phyloP scores from a whole-genome alignment of 2,329 filamentous ascomycete species.

The Pestalotiopsis sp. region DNA sequence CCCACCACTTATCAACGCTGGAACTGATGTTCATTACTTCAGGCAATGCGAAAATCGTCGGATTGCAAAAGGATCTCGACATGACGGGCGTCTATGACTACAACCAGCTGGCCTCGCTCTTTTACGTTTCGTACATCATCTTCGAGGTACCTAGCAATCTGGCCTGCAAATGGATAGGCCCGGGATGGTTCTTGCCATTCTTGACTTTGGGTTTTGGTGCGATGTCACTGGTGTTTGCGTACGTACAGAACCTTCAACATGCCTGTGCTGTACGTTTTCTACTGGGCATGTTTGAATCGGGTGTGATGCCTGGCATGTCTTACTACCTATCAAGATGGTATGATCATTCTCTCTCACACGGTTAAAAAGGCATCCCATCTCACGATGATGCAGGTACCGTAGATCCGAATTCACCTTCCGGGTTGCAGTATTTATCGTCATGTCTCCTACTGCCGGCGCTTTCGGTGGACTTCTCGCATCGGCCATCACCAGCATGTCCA shows the following conservation, averaged over 20 bases:
- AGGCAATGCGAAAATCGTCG: conserved; percentile 72
- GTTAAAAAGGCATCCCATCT: too few relatives aligned
- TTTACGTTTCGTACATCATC: conserved; percentile 74
- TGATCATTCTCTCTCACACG: too few relatives aligned
- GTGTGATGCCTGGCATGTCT: conserved; percentile 73
- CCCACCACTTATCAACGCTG: too few relatives aligned
- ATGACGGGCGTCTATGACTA: conserved; percentile 64
- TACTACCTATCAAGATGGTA: conserved; percentile 74
- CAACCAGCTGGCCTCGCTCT: conserved; percentile 67
- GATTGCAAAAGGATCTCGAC: conserved; percentile 63
- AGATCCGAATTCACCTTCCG: conserved; percentile 69
- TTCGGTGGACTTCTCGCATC: conserved; percentile 70
- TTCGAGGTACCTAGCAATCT: conserved; percentile 73
- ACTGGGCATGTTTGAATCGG: conserved; percentile 71
- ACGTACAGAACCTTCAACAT: conserved; percentile 56
- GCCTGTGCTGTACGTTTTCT: conserved; percentile 67
- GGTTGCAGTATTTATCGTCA: conserved; percentile 70
- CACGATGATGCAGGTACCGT: conserved; percentile 47
- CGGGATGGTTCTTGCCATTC: conserved; percentile 70
- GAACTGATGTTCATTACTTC: not conserved
- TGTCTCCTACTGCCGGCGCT: conserved; percentile 70
- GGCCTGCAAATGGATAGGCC: conserved; percentile 70
- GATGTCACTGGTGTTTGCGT: conserved; percentile 66
- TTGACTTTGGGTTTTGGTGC: conserved; percentile 66
- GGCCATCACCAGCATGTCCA: conserved; percentile 63